Evolutionary conservation across 352 stramenopile species (phyloP).

Genomic region (Blastocystis hominis): DNA sequence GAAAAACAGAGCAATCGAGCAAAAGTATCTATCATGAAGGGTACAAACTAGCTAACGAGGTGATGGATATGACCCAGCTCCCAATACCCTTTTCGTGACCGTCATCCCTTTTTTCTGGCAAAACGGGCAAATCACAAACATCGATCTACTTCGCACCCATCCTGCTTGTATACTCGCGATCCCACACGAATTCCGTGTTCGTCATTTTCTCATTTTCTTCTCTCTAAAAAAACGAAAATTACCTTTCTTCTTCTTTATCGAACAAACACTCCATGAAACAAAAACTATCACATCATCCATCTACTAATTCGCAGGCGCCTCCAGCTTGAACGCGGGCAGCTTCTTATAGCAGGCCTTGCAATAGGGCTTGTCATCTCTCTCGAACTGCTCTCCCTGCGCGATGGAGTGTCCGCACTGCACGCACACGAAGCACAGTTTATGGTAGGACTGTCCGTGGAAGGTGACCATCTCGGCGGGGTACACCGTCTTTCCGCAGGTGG

Average conservation of each 20-base stretch:
- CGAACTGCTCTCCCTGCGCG: constrained; percentile 45
- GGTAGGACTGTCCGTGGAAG: constrained; percentile 28
- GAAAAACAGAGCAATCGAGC: neutral
- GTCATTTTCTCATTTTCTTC: neutral
- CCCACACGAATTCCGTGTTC: neutral
- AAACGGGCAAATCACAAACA: neutral
- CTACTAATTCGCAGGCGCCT: neutral
- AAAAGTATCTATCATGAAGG: neutral
- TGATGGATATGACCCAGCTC: neutral
- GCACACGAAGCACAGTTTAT: constrained; percentile 44
- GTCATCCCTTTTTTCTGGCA: neutral
- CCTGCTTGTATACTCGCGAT: neutral
- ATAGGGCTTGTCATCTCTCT: constrained; percentile 44
- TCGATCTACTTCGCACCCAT: neutral
- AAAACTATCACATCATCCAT: too few species aligned
- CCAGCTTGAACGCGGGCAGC: constrained; percentile 13
- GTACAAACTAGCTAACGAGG: neutral
- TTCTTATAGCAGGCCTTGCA: constrained; percentile 33
- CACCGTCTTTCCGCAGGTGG: constrained; percentile 37
- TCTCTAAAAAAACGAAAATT: neutral
- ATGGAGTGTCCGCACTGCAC: neutral
- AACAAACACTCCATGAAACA: too few species aligned
- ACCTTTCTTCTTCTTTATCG: too few species aligned
- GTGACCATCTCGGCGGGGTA: constrained; percentile 35
- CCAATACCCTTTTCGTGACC: neutral